Evolutionary conservation across 2,329 filamentous ascomycete species (phyloP).

Genomic region (Talaromyces albobiverticillius): DNA sequence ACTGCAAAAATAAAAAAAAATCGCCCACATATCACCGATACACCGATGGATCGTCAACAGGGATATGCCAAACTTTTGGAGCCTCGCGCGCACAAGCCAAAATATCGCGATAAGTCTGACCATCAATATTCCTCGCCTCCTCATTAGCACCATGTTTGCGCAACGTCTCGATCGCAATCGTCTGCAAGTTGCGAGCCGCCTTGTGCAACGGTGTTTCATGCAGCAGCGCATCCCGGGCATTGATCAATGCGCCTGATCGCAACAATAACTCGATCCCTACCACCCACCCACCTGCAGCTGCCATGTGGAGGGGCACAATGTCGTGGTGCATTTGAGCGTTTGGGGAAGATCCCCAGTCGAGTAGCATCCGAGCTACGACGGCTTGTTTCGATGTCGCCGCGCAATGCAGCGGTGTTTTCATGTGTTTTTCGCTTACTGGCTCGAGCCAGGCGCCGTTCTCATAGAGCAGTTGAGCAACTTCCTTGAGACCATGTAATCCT

Average conservation of each 20-base stretch:
- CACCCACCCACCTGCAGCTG: slow-evolving; percentile 11
- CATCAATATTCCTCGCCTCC: not conserved
- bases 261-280: slow-evolving; percentile 2
- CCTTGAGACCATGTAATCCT: not conserved
- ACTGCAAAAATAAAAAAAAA: too few relatives aligned
- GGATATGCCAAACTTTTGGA: not conserved
- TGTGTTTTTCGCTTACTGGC: not conserved
- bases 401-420: not conserved
- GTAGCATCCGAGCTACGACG: not conserved
- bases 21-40: not conserved
- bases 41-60: not conserved
- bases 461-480: not conserved
- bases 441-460: not conserved
- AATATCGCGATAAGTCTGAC: not conserved
- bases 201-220: slow-evolving; percentile 13
- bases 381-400: not conserved
- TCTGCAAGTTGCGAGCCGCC: not conserved
- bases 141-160: not conserved
- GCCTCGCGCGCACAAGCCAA: not conserved
- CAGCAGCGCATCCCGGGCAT: slow-evolving; percentile 10
- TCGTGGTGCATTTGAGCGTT: slow-evolving; percentile 11
- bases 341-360: not conserved
- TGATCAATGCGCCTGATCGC: not conserved
- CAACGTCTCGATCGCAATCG: not conserved
- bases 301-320: slow-evolving; percentile 8